Percentiles rank a stretch among this genome's conserved stretches.
These are phyloP conservation scores for Saccharomycopsis sp. DNA, from an alignment of 805 yeast species.

Conservation along the genomic window DNA sequence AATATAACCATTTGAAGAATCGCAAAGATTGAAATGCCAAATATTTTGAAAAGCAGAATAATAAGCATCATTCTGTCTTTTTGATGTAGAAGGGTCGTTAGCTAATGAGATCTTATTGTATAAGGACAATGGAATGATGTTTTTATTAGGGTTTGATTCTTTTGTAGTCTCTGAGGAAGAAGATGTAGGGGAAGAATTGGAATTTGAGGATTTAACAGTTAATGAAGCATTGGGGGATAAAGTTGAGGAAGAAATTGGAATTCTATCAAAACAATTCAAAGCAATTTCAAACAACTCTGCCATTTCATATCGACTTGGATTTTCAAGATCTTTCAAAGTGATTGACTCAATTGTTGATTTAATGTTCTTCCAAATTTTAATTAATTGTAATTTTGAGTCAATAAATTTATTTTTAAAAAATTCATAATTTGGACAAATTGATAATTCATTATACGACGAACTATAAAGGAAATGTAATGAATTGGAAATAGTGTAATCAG, in stretches of 20 bases:
- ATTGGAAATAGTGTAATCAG: slow-evolving; percentile 65
- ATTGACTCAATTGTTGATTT: slow-evolving; percentile 39
- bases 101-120: slow-evolving; percentile 29
- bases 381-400: slow-evolving; percentile 48
- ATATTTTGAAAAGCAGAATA: slow-evolving; percentile 57
- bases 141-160: slow-evolving; percentile 20
- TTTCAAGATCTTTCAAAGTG: slow-evolving; percentile 25
- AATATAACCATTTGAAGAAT: slow-evolving; percentile 41
- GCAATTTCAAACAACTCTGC: slow-evolving; percentile 43
- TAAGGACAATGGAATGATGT: slow-evolving; percentile 32
- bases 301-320: slow-evolving; percentile 29
- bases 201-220: slow-evolving; percentile 21
- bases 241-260: slow-evolving; percentile 36
- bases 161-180: too few species aligned
- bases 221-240: slow-evolving; percentile 17
- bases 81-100: slow-evolving; percentile 31
- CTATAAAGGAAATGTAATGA: slow-evolving; percentile 65
- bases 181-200: slow-evolving; percentile 7
- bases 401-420: slow-evolving; percentile 53
- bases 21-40: slow-evolving; percentile 73
- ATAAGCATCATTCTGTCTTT: slow-evolving; percentile 48
- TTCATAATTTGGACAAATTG: slow-evolving; percentile 53
- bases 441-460: slow-evolving; percentile 57
- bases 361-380: slow-evolving; percentile 53
- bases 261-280: slow-evolving; percentile 49